These are phyloP conservation scores for Tausonia pullulans DNA, from an alignment of 1,284 basidiomycete genomes.

Conservation along the genomic window DNA sequence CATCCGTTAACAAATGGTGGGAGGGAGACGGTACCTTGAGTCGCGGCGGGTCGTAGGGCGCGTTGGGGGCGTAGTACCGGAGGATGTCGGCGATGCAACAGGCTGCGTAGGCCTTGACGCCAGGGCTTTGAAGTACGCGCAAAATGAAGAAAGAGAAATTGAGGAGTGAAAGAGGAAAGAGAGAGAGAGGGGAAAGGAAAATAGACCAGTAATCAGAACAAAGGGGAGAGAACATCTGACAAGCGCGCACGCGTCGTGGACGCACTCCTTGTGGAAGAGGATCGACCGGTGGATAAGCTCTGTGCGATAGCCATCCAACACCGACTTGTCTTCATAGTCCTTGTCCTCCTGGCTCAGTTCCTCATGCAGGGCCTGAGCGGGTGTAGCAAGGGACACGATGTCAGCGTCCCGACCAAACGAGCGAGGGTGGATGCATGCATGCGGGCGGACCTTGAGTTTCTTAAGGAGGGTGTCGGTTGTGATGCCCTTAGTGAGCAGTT, in stretches of 20 bases:
- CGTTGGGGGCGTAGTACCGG: slow-evolving; percentile 88
- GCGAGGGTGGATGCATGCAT: background rate
- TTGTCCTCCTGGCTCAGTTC: slow-evolving; percentile 81
- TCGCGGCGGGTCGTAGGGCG: slow-evolving; percentile 80
- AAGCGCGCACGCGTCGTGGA: background rate
- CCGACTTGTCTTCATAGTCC: slow-evolving; percentile 63
- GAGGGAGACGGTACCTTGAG: slow-evolving; percentile 41
- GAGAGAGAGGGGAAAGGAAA: background rate
- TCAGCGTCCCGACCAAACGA: background rate
- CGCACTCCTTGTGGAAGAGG: slow-evolving; percentile 80
- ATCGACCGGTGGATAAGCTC: slow-evolving; percentile 72
- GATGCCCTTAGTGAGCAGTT: background rate
- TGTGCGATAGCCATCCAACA: slow-evolving; percentile 57
- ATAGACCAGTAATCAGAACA: background rate
- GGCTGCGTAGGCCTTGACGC: slow-evolving; percentile 84
- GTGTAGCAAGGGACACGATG: background rate
- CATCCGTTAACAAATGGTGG: too few species aligned
- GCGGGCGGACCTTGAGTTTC: slow-evolving; percentile 50
- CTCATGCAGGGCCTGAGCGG: slow-evolving; percentile 48
- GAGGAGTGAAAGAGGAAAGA: background rate
- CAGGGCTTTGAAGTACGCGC: slow-evolving; percentile 32
- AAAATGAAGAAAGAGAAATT: background rate
- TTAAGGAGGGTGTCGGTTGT: slow-evolving; percentile 57
- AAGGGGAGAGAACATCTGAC: background rate
- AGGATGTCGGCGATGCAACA: slow-evolving; percentile 93